Evolutionary conservation across 75 land plant species (phyloP).

Genomic region (Sequoia sempervirens): DNA sequence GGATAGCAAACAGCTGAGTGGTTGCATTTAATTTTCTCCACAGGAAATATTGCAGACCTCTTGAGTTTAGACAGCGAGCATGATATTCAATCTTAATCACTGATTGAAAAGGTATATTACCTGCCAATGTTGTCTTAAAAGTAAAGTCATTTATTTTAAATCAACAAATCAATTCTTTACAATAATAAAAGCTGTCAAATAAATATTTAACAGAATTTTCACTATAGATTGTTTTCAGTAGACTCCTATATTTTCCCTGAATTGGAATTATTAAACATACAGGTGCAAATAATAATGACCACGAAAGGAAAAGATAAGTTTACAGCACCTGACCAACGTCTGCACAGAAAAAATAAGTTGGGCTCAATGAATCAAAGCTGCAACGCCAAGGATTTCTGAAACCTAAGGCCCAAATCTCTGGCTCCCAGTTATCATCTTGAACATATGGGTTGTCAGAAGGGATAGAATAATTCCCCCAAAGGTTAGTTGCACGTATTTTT

Average conservation of each 20-base stretch:
- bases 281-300: background rate
- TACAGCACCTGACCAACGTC: slow-evolving; percentile 88
- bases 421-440: slow-evolving; percentile 33
- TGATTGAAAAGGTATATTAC: background rate
- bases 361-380: slow-evolving; percentile 77
- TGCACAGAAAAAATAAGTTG: slow-evolving; percentile 78
- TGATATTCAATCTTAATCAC: background rate
- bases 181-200: background rate
- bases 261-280: background rate
- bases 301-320: background rate
- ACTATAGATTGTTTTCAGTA: slow-evolving; percentile 3
- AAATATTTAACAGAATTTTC: background rate
- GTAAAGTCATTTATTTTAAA: background rate
- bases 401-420: slow-evolving; percentile 91
- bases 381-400: slow-evolving; percentile 99
- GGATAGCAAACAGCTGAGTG: background rate
- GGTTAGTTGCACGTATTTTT: background rate
- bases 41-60: background rate
- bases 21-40: background rate
- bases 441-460: slow-evolving; percentile 74
- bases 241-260: background rate
- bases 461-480: slow-evolving; percentile 83
- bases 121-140: background rate
- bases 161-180: background rate
- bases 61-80: background rate